These are phyloP conservation scores for Aureobasidium melanogenum DNA, from an alignment of 2,329 filamentous ascomycete genomes.

Conservation along the genomic window DNA sequence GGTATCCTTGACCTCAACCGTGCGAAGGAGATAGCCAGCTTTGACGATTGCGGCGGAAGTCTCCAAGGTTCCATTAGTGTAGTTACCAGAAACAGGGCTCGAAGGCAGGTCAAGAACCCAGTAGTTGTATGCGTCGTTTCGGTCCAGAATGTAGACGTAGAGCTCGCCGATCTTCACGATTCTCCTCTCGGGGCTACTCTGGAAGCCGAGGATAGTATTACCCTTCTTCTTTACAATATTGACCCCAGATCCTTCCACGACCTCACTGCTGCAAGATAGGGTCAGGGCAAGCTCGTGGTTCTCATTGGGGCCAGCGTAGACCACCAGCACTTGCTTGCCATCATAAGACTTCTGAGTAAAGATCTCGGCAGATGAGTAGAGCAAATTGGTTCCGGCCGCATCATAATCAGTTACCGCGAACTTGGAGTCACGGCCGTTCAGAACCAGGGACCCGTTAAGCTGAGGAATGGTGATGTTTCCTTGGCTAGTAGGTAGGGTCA, in stretches of 20 bases:
- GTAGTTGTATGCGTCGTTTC: constrained; percentile 57
- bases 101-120: constrained; percentile 53
- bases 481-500: constrained; percentile 53
- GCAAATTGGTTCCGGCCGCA: constrained; percentile 42
- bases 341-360: constrained; percentile 51
- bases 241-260: constrained; percentile 33
- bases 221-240: constrained; percentile 31
- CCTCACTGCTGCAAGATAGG: constrained; percentile 25
- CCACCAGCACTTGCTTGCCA: constrained; percentile 36
- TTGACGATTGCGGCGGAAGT: constrained; percentile 47
- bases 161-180: constrained; percentile 43
- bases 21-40: constrained; percentile 56
- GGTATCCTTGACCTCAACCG: constrained; percentile 46
- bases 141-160: constrained; percentile 44
- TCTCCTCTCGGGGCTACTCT: constrained; percentile 44
- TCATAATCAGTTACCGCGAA: constrained; percentile 53
- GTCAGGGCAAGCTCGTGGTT: constrained; percentile 52
- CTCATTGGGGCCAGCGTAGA: constrained; percentile 57
- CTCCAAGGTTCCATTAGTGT: constrained; percentile 25
- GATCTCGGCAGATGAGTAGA: constrained; percentile 50
- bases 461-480: constrained; percentile 52
- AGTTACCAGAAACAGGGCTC: constrained; percentile 23
- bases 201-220: constrained; percentile 45
- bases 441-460: constrained; percentile 45
- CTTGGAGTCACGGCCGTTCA: constrained; percentile 55